Evolutionary conservation across 495 filamentous ascomycete species (phyloP).

Genomic region (Copromyces sp.): DNA sequence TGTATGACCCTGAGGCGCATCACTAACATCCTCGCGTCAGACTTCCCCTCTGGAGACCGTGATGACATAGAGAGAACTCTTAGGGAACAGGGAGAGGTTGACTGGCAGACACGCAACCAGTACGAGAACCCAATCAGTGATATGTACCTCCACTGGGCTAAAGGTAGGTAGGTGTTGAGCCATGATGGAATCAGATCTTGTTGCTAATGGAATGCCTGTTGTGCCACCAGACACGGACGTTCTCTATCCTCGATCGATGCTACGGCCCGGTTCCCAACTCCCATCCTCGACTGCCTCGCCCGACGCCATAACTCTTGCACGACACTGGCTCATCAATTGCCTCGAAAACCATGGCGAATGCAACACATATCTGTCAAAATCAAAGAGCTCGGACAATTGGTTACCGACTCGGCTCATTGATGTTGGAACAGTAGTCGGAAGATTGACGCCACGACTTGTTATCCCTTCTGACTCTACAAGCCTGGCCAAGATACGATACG

Average conservation of each 20-base stretch:
- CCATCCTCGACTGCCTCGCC: neutral
- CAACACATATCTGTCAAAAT: neutral
- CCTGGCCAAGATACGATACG: slow-evolving; percentile 11
- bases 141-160: neutral
- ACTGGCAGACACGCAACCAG: neutral
- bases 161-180: neutral
- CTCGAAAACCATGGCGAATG: neutral
- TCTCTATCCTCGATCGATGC: neutral
- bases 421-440: neutral
- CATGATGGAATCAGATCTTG: neutral
- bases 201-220: neutral
- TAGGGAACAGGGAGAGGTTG: neutral
- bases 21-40: neutral
- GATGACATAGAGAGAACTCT: neutral
- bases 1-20: neutral
- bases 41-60: neutral
- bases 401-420: neutral
- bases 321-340: neutral
- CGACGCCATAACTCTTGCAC: neutral
- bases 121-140: neutral
- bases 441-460: neutral
- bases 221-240: neutral
- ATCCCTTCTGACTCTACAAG: neutral
- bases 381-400: neutral
- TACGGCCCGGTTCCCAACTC: neutral